Percentiles rank a stretch among this genome's conserved stretches.
These are phyloP conservation scores for Rhynchospora pubera DNA, from an alignment of 176 grass and related monocot genomes.

Conservation along the genomic window DNA sequence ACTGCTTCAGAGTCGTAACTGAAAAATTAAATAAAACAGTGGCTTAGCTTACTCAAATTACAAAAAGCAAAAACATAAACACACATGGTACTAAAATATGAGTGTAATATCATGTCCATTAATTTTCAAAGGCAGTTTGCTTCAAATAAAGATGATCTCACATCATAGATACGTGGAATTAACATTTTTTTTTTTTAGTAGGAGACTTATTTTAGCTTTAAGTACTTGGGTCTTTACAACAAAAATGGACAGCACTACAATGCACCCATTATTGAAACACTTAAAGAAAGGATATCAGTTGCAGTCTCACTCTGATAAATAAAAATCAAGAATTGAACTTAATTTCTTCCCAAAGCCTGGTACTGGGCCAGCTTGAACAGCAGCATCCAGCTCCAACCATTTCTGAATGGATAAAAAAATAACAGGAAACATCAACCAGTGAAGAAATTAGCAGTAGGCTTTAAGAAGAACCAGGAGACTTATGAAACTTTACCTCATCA, in stretches of 20 bases:
- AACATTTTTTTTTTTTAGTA: too few species aligned
- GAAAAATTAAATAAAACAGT: slow-evolving; percentile 14
- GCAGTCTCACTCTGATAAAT: slow-evolving; percentile 62
- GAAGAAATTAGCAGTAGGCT: not conserved
- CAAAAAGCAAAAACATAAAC: not conserved
- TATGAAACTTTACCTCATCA: slow-evolving; percentile 58
- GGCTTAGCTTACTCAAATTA: slow-evolving; percentile 4
- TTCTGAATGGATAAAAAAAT: slow-evolving; percentile 28
- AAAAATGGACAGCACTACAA: not conserved
- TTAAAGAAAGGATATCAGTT: not conserved
- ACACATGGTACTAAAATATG: not conserved
- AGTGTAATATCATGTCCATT: not conserved
- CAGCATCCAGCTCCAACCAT: slow-evolving; percentile 69
- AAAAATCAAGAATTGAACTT: slow-evolving; percentile 53
- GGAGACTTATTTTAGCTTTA: too few species aligned
- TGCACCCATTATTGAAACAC: not conserved
- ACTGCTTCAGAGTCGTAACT: slow-evolving; percentile 83
- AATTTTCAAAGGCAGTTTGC: not conserved
- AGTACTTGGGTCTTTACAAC: too few species aligned
- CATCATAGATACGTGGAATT: not conserved
- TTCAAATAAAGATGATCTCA: not conserved
- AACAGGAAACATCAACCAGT: not conserved
- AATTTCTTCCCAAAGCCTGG: slow-evolving; percentile 61
- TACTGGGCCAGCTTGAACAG: slow-evolving; percentile 46
- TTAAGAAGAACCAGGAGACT: not conserved